Base-by-base conservation (phyloP, 768 basidiomycete genomes). In the Psilocybe sp. region DNA sequence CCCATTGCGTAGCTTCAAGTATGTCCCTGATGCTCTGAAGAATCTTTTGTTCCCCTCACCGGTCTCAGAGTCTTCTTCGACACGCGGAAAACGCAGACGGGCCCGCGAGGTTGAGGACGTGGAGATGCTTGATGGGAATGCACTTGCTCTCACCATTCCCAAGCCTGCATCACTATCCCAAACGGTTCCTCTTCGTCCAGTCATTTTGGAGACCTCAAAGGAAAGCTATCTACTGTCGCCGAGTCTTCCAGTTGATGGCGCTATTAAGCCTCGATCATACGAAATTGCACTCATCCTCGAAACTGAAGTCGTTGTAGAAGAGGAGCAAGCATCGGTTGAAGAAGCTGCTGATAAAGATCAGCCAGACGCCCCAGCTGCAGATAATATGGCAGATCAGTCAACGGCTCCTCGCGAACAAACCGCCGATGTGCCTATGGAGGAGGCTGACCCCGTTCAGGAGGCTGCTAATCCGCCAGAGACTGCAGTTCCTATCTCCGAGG, bases 1-100 rank as follows among this genome's bases (percentile, higher is more conserved):
- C 42, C 19, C 33, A 16, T 46, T 42, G 37, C 35, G 18, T 45
- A 84, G 81, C 46, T 83, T 76, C 50, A 81, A 82, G 63, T 84
- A 81, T 51, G 67, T 76, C 7, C 73, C 79, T 0, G 58, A 59
- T 4, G 60, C 74, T 3, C 64, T 83, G 6, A 67, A 68, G 23
- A 64, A 66, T 23, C 64, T 72, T 1, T 64, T 82, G 12, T 81
- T 82, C 61, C 76, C 80, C 3, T 51, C 60, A 6, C 46, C 55
- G 9, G 40, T 56, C 13, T 48, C 58, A 6, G 38, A 52, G 1
- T 61, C 64, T 4, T 55, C 54, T 18, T 61, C 61, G 9, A 67
- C 63, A 11, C 66, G 71, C 12, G 60, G 62, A 43, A 76, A 76
- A 59, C 68, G 72, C 15, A 65, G 70, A 33, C 60, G 64, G 9